Base-by-base conservation (phyloP, 495 filamentous ascomycete genomes). In the Terfezia boudieri region DNA sequence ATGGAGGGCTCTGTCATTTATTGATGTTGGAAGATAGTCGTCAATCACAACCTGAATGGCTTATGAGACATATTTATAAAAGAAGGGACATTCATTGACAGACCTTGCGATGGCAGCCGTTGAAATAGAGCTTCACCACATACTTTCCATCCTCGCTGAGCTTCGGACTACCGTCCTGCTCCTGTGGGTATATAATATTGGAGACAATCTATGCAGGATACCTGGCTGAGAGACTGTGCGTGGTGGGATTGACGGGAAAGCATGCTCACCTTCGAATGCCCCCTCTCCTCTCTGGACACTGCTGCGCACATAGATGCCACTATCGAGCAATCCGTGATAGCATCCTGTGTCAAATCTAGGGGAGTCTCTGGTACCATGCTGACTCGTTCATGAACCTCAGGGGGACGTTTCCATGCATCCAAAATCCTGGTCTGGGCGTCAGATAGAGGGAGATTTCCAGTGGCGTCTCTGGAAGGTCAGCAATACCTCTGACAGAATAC, bases 311-410 rank as follows among this genome's bases (percentile, higher is more conserved):
- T 75, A 67, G 89, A 94, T 6, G 92, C 90, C 43, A 99, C 87
- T 7, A 99, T 87, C 6, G 90, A 96, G 61, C 90, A 99, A 61
- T 99, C 90, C 2, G 87, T 87, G 17, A 89, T 81, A 43, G 92
- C 74, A 64, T 96, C 90, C 68, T 99, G 90, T 6, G 93, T 85
- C 11, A 99, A 72, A 65, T 96, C 92, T 36, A 72, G 70, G 11
- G 67, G 61, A n/a, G 58, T 55, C 53, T 12, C 50, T 51, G 22
- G 55, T 60, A 9, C 63, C 56, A 58, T 23, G 16, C 56, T 17
- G 59, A 53, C n/a, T 51, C 60, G 22, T 60, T 55, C 37, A 46
- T 58, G 57, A 66, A 74, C 69, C 55, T 89, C 80, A 16, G 60
- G 58, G 1, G 87, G 82, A 16, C 89, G 73, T 67, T 77, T 81